Evolutionary conservation across 805 yeast genomes (phyloP), one percentile per base, ranked within the genome.

Genomic region (Geotrichum ghanense): DNA sequence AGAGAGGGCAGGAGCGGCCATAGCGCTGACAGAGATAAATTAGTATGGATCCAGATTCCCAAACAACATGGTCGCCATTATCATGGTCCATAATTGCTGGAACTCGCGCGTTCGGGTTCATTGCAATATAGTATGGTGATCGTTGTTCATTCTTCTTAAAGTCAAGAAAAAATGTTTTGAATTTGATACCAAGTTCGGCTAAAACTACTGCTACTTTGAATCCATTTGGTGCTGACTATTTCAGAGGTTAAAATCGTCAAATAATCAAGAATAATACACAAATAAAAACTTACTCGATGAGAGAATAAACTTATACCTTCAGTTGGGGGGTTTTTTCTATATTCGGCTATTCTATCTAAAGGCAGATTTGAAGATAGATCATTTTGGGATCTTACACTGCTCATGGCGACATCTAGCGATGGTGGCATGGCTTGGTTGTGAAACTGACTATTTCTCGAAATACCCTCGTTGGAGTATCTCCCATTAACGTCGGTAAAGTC

Each of bases 1-100:
- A 90, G 46, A 87, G 73, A 7, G 84, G 71, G 56, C 90, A 83
- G 34, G 71, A 71, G 16, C 37, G 37, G 19, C 19, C 12, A 6
- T 16, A 19, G 17, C 37, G 37, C 51, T 83, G 79, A 24, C 86
- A 90, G 51, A 89, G 67, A 61, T 90, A 92, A 45, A 85, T 69
- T 44, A 88, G 78, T 26, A 89, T 88, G 22, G 97, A 89, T 2
- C 97, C 97, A 0, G 94, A 82, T 66, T 89, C 97, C 97, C 97
- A 89, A 23, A 89, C 74, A 2, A 94, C 74, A 25, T 85, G 74
- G 59, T 86, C 83, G 50, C 81, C 87, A 59, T 77, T 77, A 49
- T 75, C 75, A 63, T 90, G 97, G 64, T 89, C 97, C 46, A 90
- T 84, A 46, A 89, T 73, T 2, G 96, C 95, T 3, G 97, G 97